A percentile compares a stretch with the other conserved stretches of the same genome.
phyloP scores from a whole-genome alignment of 2,329 filamentous ascomycete genomes.

The Calonectria hongkongensis region DNA sequence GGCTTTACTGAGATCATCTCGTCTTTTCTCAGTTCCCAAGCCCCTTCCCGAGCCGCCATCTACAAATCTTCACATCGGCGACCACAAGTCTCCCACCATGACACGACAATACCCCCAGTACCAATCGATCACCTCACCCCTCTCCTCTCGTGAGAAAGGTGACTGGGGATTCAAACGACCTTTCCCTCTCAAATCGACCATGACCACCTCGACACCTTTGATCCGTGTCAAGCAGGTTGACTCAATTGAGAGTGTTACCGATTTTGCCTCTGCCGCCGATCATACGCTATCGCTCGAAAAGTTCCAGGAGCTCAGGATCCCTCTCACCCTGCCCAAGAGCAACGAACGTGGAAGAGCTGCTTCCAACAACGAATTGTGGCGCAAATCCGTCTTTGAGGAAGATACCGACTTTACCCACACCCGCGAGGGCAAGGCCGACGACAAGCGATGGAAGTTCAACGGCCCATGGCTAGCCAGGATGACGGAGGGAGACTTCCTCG shows the following conservation, averaged over 20 bases:
- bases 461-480: conserved; percentile 81
- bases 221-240: conserved; percentile 87
- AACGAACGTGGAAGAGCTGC: conserved; percentile 44
- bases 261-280: conserved; percentile 89
- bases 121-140: conserved; percentile 87
- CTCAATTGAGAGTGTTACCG: conserved; percentile 90
- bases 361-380: conserved; percentile 51
- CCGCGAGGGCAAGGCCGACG: conserved; percentile 59
- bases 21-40: conserved; percentile 90
- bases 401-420: conserved; percentile 72
- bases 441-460: conserved; percentile 78
- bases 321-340: conserved; percentile 74
- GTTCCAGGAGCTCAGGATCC: conserved; percentile 87
- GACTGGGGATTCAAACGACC: conserved; percentile 96
- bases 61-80: conserved; percentile 60
- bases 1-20: conserved; percentile 87
- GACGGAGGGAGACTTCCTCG: conserved; percentile 75
- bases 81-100: conserved; percentile 62
- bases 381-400: conserved; percentile 76
- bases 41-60: conserved; percentile 80
- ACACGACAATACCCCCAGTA: conserved; percentile 88
- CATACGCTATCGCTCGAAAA: conserved; percentile 88
- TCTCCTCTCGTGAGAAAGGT: conserved; percentile 82
- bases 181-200: conserved; percentile 85
- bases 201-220: conserved; percentile 82